Evolutionary conservation across 2,329 filamentous ascomycete species (phyloP), one percentile per base, ranked within the genome.

Genomic region (Tolypocladium tundrense): DNA sequence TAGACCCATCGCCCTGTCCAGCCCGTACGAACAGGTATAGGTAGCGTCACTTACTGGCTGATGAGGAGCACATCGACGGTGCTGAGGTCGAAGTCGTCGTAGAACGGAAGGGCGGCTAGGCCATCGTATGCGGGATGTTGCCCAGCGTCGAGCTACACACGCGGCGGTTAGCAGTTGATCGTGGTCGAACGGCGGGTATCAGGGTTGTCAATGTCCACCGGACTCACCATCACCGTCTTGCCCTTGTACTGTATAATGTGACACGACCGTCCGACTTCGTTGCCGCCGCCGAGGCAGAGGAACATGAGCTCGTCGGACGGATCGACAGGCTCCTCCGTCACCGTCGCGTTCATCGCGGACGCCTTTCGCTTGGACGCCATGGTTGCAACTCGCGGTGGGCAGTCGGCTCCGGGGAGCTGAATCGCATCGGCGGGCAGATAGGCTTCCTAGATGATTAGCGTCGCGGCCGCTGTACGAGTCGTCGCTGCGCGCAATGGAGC

Each of bases 171-270:
- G 39, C 53, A 33, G 42, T 54, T 48, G 56, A 56, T 54, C 51
- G 21, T 21, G 24, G 4, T 10, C 11, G 55, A 35, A 55, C 33
- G 10, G 27, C 31, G 42, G 40, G 11, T 43, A 42, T 13, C 35
- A 10, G 53, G 19, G 27, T 42, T 21, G 27, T 6, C 51, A 39
- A 24, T 31, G 24, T 16, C 13, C 2, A 16, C 31, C 24, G 52
- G 24, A 56, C 68, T 66, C 78, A 95, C 91, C 94, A 99, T 99
- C 65, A 99, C 91, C 7, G 93, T 97, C 75, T 99, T 99, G 61
- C 94, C 94, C 76, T 97, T 99, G 82, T 99, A 99, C 69, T 97
- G 91, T 60, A 99, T 86, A 66, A 99, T 96, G 71, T 99, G 94
- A 73, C 94, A 97, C 64, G 94, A 97, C 64, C 94, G 83, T 57